These are phyloP conservation scores for Diaporthe sp. DNA, from an alignment of 2,329 filamentous ascomycete species.

Conservation along the genomic window DNA sequence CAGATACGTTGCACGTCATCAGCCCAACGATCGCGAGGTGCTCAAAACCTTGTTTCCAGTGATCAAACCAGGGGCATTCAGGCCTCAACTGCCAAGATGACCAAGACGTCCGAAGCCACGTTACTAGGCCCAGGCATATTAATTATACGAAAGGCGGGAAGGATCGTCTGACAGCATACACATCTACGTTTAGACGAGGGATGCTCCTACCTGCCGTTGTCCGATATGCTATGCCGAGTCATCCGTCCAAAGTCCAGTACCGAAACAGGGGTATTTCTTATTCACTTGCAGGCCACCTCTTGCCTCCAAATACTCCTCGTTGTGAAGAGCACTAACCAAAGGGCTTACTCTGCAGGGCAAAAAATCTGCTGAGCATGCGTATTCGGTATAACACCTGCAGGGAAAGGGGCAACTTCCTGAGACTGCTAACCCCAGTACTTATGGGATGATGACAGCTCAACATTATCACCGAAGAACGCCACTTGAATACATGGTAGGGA, in stretches of 20 bases:
- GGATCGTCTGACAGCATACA: neutral
- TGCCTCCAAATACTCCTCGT: neutral
- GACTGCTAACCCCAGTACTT: neutral
- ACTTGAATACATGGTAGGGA: neutral
- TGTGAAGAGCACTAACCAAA: too few species aligned
- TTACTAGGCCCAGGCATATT: neutral
- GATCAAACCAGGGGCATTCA: neutral
- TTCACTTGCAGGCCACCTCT: neutral
- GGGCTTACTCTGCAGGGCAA: neutral
- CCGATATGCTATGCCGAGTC: neutral
- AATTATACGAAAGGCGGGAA: neutral
- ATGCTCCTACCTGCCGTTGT: neutral
- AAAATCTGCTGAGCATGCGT: neutral
- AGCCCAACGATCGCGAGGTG: neutral
- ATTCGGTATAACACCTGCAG: too few species aligned
- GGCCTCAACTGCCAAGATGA: conserved; percentile 16
- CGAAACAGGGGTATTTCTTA: too few species aligned
- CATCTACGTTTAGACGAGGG: neutral
- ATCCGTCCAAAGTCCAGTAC: neutral
- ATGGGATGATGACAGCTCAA: neutral
- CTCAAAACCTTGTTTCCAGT: neutral
- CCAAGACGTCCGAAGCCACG: conserved; percentile 20
- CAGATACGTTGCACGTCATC: neutral
- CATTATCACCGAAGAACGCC: neutral
- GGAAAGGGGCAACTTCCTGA: too few species aligned